phyloP scores from a whole-genome alignment of 2,329 filamentous ascomycete genomes.

The Chaetothyriales sp. region DNA sequence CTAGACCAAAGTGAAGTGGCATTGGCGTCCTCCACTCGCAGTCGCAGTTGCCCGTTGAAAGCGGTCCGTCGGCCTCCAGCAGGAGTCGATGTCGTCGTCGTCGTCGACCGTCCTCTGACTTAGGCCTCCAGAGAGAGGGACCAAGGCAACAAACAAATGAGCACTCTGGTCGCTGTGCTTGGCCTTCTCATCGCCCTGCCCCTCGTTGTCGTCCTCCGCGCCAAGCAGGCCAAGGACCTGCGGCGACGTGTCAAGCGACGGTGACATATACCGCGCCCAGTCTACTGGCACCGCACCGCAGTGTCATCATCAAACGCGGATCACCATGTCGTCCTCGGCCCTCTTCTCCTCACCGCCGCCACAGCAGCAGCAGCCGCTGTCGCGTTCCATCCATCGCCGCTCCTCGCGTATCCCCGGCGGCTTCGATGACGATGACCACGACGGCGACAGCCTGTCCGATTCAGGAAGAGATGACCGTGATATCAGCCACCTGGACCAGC shows the following conservation, averaged over 20 bases:
- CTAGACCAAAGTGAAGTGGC: too few species aligned
- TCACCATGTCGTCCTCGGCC: constrained; percentile 5
- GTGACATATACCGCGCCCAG: not conserved
- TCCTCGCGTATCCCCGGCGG: constrained; percentile 22
- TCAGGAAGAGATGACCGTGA: constrained; percentile 3
- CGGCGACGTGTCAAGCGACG: not conserved
- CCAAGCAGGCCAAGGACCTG: not conserved
- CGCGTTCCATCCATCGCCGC: constrained; percentile 4
- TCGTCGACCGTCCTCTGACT: not conserved
- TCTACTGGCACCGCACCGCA: not conserved
- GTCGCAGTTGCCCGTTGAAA: not conserved
- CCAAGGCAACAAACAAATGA: not conserved
- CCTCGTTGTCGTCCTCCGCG: not conserved
- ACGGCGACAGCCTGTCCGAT: constrained; percentile 12
- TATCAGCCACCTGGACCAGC: constrained; percentile 3
- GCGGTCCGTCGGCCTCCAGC: not conserved
- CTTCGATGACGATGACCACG: constrained; percentile 19
- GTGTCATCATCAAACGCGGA: not conserved
- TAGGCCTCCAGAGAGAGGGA: not conserved
- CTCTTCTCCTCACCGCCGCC: constrained; percentile 8
- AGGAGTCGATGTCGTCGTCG: not conserved
- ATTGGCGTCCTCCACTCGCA: too few species aligned
- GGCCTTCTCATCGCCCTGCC: not conserved
- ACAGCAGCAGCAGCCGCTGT: too few species aligned
- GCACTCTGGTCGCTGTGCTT: not conserved